Evolutionary conservation across 768 basidiomycete genomes (phyloP), one percentile per base, ranked within the genome.

Genomic region (Thelephora aurantiotincta): DNA sequence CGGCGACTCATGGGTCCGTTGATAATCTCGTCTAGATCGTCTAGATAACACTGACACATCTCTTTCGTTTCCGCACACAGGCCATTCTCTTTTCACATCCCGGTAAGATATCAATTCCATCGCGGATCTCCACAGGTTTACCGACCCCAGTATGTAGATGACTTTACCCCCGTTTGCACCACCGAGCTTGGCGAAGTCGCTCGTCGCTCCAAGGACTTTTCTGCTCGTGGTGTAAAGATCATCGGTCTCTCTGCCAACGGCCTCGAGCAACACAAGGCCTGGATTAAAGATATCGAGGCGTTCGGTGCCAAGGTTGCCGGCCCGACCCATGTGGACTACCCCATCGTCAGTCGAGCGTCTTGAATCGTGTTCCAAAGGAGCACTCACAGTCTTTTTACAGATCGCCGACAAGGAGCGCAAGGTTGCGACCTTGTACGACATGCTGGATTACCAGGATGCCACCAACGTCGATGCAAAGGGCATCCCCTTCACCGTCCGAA

Each of bases 111-210:
- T 5, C 38, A 30, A 4, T 4, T 41, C 38, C 38, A n/a, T 41
- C 38, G 14, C 12, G 22, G 18, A 41, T 41, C 18, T 14, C 12
- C 4, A 41, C 9, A 41, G 9, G 14, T 11, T 16, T 14, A 22
- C 38, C 22, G 38, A 41, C 14, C 9, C 38, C 38, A 7, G 26
- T 30, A 4, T 9, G 12, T 22, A 41, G 38, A 41, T 14, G 84
- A 90, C 60, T 90, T 90, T 60, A 87, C 85, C n/a, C 85, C 86
- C 44, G 82, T 93, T 46, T 92, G 88, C 75, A 93, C 96, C 43
- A 99, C 96, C 47, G 96, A 98, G 69, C 82, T 98, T 34, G 92
- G 89, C 45, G 94, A 96, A 63, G 92, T 96, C 38, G 84, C 96
- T 44, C 82, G 89, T 53, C 85, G 56, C 50, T 74, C 78, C 11